phyloP scores from a whole-genome alignment of 192 early-diverging fungal species.

The Funneliformis geosporum region DNA sequence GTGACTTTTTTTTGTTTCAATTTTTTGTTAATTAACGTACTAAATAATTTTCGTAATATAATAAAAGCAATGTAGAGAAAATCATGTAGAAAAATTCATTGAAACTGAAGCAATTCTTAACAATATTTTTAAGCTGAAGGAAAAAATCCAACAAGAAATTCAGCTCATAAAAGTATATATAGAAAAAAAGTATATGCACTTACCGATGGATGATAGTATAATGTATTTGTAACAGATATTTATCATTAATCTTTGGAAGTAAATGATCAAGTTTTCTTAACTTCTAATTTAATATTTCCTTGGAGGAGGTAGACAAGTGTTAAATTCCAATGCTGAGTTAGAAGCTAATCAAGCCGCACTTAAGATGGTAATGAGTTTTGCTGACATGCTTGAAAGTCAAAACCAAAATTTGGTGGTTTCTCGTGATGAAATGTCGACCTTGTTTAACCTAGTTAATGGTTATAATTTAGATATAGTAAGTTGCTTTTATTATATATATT shows the following conservation, averaged over 20 bases:
- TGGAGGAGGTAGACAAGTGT: not conserved
- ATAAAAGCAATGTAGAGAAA: conserved; percentile 2
- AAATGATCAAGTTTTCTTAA: not conserved
- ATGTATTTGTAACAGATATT: conserved; percentile 8
- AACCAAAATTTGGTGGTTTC: not conserved
- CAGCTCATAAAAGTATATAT: not conserved
- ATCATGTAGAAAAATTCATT: conserved; percentile 14
- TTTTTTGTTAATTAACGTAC: not conserved
- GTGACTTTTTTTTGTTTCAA: not conserved
- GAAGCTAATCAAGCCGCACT: conserved; percentile 16
- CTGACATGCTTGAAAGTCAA: not conserved
- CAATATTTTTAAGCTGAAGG: not conserved
- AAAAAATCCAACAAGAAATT: not conserved
- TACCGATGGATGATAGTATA: not conserved
- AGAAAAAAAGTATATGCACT: conserved; percentile 4
- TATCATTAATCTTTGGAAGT: not conserved
- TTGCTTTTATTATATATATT: not conserved
- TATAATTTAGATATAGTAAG: conserved; percentile 23
- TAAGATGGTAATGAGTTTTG: not conserved
- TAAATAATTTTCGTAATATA: not conserved
- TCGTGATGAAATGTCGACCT: not conserved
- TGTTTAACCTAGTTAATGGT: not conserved
- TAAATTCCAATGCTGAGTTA: conserved; percentile 12
- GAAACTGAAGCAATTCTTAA: conserved; percentile 26
- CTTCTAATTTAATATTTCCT: not conserved